Evolutionary conservation across 2,329 filamentous ascomycete species (phyloP).

Genomic region (Alternaria infectoria): DNA sequence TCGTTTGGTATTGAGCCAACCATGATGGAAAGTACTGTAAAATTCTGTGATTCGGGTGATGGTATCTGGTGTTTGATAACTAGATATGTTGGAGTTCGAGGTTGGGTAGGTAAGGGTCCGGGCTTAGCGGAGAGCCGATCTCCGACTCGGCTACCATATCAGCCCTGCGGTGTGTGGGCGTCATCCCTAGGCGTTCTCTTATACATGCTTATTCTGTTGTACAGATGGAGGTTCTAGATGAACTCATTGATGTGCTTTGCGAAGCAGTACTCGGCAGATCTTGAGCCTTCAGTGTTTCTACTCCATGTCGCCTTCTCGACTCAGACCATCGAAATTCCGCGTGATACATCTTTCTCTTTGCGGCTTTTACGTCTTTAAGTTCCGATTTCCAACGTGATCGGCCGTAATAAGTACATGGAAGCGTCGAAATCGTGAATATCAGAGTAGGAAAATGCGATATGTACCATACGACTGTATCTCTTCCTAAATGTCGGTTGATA

Average conservation of each 20-base stretch:
- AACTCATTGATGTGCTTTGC: background rate
- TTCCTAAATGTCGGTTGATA: background rate
- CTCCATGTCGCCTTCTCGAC: background rate
- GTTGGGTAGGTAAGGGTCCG: conserved; percentile 2
- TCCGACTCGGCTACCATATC: conserved; percentile 10
- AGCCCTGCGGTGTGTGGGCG: background rate
- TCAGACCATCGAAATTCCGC: background rate
- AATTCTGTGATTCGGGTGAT: background rate
- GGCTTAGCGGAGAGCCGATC: conserved; percentile 16
- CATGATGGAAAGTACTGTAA: conserved; percentile 30
- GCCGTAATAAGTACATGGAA: background rate
- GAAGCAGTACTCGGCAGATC: background rate
- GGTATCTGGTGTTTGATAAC: background rate
- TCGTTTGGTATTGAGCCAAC: conserved; percentile 52
- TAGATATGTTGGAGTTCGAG: background rate
- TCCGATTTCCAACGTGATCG: background rate
- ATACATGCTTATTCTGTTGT: background rate
- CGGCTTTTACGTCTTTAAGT: background rate
- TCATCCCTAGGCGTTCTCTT: background rate
- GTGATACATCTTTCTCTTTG: background rate
- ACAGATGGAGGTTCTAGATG: background rate
- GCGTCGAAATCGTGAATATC: background rate
- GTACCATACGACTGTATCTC: background rate
- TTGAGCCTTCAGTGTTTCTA: background rate
- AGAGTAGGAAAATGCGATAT: background rate